Base-by-base conservation (phyloP, 2,329 filamentous ascomycete species). In the Sphaceloma murrayae region DNA sequence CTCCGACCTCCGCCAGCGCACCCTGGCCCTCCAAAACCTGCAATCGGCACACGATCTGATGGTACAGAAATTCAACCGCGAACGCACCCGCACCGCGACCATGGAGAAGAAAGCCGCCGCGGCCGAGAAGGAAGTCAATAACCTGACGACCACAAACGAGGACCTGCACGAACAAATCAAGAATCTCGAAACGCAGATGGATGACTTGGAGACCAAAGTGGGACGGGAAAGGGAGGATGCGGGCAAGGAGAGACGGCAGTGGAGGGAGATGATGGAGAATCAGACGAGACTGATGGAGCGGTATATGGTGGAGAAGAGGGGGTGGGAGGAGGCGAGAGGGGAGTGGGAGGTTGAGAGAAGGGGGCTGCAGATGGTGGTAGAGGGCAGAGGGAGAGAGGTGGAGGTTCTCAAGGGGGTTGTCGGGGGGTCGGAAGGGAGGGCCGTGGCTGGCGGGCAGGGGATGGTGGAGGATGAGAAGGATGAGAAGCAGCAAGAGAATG, bases 21-120 rank as follows among this genome's bases (percentile, higher is more conserved):
- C 72, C 3, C 58, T 74, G 13, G 67, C 67, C 9, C 62, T 73
- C 16, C 67, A 72, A 48, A 72, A 68, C 1, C 59, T 75, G 5
- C 71, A 74, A 52, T 62, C 63, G n/a, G 72, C 75, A 54, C 71
- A 76, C 52, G 65, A 73, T 43, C 65, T 63, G 34, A 60, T 75
- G 3, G 62, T 75, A 3, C 64, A 71, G 14, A 73, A 70, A 18
- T 67, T 72, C 16, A 67, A 70, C 22, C 62, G 68, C 4, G 69
- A 72, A 48, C 66, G 70, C 34, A 65, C 63, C 10, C 68, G 69
- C 50, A 69, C 64, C 32, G 64, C 65, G 31, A 64, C 70, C 2
- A 61, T 75, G 2, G 71, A 69, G 51, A 62, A 65, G 55, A 75
- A 75, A 52, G 56, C 70, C 11, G 63, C 63, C 16, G 67, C 70